Base-by-base conservation (phyloP, 1,139 yeast genomes). In the Saccharomyces hybrid region DNA sequence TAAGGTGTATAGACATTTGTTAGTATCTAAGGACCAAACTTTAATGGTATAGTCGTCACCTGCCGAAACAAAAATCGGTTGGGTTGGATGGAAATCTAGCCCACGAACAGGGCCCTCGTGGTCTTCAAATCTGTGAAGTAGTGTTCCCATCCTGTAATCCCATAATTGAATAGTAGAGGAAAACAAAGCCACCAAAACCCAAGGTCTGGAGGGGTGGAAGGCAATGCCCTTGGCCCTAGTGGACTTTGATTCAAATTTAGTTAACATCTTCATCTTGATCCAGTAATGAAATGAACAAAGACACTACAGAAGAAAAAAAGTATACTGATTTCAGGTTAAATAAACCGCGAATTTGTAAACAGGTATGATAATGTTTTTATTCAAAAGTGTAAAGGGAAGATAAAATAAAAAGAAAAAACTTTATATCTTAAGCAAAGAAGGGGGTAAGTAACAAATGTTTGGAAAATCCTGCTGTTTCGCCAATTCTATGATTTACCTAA, bases 141-240 rank as follows among this genome's bases (percentile, higher is more conserved):
- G 77, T 2, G 98, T 90, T 50, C 99, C 99, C 99, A 95, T 95
- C 70, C 99, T 84, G 74, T 95, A 95, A 73, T 95, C 99, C 99
- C 99, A 95, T 61, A 93, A 78, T 73, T 93, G 99, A 70, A 93
- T 91, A 20, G 97, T 89, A 31, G 97, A 89, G 26, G 97, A 88
- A 73, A 91, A 95, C 61, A 95, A 79, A 5, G 98, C 90, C 41
- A 93, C 98, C 65, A 95, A 79, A 54, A 89, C 88, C 98, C 99
- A 95, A 54, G 99, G 98, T 71, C 95, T 77, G 47, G 62, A 62
- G 20, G 99, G 98, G 72, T 95, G 99, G 74, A 95, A 93, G 56
- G 99, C 98, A 67, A 95, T 90, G 61, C 97, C 97, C 75, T 95
- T 95, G 53, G 98, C 98, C 80, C 99, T 81, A 54, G 98, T 89